phyloP scores from a whole-genome alignment of 306 rosid genomes.

The Geum urbanum region DNA sequence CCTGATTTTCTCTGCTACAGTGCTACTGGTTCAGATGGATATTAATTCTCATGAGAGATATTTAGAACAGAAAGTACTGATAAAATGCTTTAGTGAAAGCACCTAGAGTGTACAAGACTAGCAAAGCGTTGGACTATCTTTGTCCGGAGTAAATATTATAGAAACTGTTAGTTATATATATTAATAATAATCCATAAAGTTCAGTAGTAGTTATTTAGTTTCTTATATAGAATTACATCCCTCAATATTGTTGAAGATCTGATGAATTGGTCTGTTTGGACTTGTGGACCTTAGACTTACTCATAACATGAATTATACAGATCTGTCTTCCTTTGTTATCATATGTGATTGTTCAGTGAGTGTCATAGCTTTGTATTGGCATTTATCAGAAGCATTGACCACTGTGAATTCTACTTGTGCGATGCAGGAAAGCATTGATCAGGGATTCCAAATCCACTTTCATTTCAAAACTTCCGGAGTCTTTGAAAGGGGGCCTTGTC shows the following conservation, averaged over 20 bases:
- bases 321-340: too few relatives aligned
- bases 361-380: neutral
- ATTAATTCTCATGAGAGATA: neutral
- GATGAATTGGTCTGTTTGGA: too few relatives aligned
- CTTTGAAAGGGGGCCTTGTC: conserved; percentile 58
- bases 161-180: too few relatives aligned
- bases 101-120: neutral
- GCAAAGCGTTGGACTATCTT: neutral
- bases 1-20: neutral
- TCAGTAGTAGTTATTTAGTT: neutral
- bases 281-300: too few relatives aligned
- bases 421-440: conserved; percentile 63
- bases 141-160: too few relatives aligned
- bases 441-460: conserved; percentile 49
- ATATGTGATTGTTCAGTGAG: neutral
- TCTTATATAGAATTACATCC: too few relatives aligned
- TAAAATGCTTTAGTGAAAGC: neutral
- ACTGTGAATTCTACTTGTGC: conserved; percentile 2
- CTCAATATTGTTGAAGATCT: too few relatives aligned
- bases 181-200: neutral
- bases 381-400: conserved; percentile 3
- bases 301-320: neutral
- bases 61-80: neutral
- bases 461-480: conserved; percentile 56
- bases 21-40: neutral